Evolutionary conservation across 139 green algal genomes (phyloP).

Genomic region (Mesotaenium endlicherianum): DNA sequence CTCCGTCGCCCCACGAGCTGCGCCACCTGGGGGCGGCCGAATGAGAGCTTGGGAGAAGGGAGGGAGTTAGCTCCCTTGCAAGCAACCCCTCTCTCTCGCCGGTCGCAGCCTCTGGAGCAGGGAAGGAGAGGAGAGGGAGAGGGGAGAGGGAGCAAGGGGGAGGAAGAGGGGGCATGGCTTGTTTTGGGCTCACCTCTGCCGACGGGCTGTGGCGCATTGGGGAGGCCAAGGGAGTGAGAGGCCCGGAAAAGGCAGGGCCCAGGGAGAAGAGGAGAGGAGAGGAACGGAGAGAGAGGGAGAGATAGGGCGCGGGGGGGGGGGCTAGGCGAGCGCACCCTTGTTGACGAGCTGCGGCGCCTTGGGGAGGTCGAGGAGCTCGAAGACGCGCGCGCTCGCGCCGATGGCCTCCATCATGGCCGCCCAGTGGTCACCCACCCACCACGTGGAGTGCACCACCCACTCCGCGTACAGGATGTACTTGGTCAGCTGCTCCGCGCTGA

Average conservation of each 20-base stretch:
- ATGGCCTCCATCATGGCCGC: constrained; percentile 55
- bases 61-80: too few relatives aligned
- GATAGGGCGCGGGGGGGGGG: background rate
- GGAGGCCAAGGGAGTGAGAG: background rate
- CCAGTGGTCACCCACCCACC: constrained; percentile 76
- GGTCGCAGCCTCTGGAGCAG: too few relatives aligned
- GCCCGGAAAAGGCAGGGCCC: background rate
- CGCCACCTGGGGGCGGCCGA: too few relatives aligned
- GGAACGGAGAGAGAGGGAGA: background rate
- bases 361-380: constrained; percentile 48
- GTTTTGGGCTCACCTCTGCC: background rate
- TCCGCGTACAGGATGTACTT: constrained; percentile 60
- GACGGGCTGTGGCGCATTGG: background rate
- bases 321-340: background rate
- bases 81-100: too few relatives aligned
- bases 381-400: constrained; percentile 45
- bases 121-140: background rate
- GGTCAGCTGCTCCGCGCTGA: constrained; percentile 46
- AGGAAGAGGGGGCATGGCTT: background rate
- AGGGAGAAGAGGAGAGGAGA: background rate
- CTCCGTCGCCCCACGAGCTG: too few relatives aligned
- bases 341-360: constrained; percentile 63
- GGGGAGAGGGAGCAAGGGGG: background rate
- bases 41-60: too few relatives aligned
- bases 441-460: constrained; percentile 63